Evolutionary conservation across 2,329 filamentous ascomycete genomes (phyloP).

Genomic region (Plenodomus lindquistii): DNA sequence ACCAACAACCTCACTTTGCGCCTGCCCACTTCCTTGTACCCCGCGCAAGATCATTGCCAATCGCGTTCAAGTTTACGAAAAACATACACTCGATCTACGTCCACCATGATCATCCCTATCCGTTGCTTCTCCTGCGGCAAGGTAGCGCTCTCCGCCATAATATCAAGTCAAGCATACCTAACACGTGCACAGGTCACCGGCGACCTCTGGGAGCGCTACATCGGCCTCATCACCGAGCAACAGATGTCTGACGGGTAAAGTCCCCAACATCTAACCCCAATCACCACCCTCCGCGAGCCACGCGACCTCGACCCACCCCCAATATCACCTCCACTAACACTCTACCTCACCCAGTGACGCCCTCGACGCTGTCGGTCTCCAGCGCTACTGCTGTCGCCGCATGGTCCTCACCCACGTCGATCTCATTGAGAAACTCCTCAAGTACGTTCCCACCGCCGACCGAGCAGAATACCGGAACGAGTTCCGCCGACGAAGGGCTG

Average conservation of each 20-base stretch:
- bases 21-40: neutral
- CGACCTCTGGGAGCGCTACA: constrained; percentile 95
- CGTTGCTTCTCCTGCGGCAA: constrained; percentile 99
- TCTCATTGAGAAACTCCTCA: constrained; percentile 93
- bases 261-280: neutral
- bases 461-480: constrained; percentile 6
- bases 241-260: neutral
- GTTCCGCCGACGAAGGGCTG: constrained; percentile 2
- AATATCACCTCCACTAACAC: constrained; percentile 10
- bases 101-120: constrained; percentile 95
- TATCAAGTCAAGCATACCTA: constrained; percentile 26
- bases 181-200: constrained; percentile 74
- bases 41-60: neutral
- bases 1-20: constrained; percentile 9
- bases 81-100: neutral
- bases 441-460: constrained; percentile 39
- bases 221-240: constrained; percentile 78
- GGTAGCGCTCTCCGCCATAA: constrained; percentile 57
- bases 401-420: constrained; percentile 99
- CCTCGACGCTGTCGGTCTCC: constrained; percentile 91
- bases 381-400: constrained; percentile 95
- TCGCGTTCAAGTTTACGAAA: constrained; percentile 1
- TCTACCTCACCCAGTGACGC: constrained; percentile 68
- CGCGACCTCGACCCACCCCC: neutral
- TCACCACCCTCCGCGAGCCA: neutral